Conservation (phyloP, 2,329 filamentous ascomycete species). For the Akanthomyces muscarius region DNA sequence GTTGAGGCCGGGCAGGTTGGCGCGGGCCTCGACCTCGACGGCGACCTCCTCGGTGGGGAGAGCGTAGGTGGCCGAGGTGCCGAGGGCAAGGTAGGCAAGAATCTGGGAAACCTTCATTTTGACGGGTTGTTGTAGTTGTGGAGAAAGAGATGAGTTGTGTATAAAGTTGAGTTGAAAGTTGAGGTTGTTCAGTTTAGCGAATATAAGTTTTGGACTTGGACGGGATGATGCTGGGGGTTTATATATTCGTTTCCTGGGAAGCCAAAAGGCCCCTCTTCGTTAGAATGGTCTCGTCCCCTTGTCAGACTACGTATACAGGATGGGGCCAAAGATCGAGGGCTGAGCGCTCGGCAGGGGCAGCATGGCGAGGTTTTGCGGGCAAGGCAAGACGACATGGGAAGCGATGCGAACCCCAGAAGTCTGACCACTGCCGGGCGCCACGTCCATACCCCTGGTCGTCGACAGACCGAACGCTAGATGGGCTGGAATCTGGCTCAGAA, state of each 20-base stretch:
- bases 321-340: not conserved
- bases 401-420: not conserved
- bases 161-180: not conserved
- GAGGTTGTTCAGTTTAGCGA: not conserved
- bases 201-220: not conserved
- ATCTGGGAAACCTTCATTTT: constrained; percentile 14
- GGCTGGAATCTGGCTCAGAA: not conserved
- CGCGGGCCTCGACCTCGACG: constrained; percentile 10
- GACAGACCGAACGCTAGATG: constrained; percentile 2
- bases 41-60: constrained; percentile 12
- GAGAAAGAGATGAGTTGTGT: not conserved
- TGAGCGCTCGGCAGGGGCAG: not conserved
- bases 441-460: not conserved
- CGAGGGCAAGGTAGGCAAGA: constrained; percentile 11
- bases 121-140: not conserved
- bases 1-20: constrained; percentile 22
- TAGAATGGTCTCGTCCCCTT: not conserved
- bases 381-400: not conserved
- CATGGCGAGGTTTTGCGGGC: not conserved
- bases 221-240: not conserved
- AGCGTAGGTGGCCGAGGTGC: constrained; percentile 14
- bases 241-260: not conserved
- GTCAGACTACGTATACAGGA: not conserved
- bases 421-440: not conserved
- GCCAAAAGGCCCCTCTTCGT: not conserved